Base-by-base conservation (phyloP, 2,329 filamentous ascomycete genomes). In the Cyanodermella asteris region DNA sequence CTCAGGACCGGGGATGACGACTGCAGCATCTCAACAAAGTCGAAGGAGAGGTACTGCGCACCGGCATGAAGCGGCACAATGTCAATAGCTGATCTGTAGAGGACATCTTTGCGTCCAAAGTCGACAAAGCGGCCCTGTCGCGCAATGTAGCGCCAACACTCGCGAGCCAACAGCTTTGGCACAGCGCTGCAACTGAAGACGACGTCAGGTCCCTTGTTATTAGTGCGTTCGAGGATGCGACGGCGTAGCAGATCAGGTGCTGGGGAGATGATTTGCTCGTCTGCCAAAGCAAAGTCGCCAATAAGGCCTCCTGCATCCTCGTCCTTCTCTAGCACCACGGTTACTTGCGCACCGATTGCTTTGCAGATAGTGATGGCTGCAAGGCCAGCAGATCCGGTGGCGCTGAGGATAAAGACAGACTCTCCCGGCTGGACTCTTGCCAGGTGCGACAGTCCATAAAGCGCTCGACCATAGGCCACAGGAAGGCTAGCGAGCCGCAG, bases 401-500 rank as follows among this genome's bases (percentile, higher is more conserved):
- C 13, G n/a, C 17, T 15, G 10, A 23, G 11, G 13, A 23, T 23
- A 10, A 23, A 15, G 10, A 23, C 22, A n/a, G 11, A 15, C 22
- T 23, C 22, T 6, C 13, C 13, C 4, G 13, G 12, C 22, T 24
- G 22, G 13, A 24, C 12, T 7, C 15, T 24, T 16, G 22, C 22
- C 12, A 24, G 22, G n/a, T 26, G 12, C 18, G 12, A 14, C 22
- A 24, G 18, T 11, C 22, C 22, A 24, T 24, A 14, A 11, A 24
- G 22, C 12, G 22, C 22, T 7, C 7, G 12, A 14, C 22, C 22
- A 16, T 24, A 24, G 7, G 8, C 22, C 22, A 24, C 18, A 16
- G 22, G 22, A 15, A 24, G 22, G 18, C 22, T 24, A 16, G 22
- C 22, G 12, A 24, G 12, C 18, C 18, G 22, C 15, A 24, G 22